A percentile compares a stretch with the other conserved stretches of the same genome.
phyloP scores from a whole-genome alignment of 306 rosid species.

The Pyrus communis region DNA sequence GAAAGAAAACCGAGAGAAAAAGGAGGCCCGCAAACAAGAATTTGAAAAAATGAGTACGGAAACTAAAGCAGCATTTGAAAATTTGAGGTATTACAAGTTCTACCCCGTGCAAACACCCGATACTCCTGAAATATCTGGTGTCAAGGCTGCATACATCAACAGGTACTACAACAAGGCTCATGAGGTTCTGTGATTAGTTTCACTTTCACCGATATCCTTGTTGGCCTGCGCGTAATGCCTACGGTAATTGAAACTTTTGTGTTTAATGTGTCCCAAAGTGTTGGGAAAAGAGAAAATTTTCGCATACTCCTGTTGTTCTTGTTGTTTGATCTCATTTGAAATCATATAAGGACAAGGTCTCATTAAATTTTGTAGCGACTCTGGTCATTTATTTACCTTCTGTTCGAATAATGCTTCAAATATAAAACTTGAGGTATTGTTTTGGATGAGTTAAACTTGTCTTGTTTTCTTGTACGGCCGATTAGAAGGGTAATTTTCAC shows the following conservation, averaged over 20 bases:
- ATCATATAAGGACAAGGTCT: background rate
- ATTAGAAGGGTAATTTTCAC: background rate
- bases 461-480: background rate
- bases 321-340: background rate
- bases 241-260: background rate
- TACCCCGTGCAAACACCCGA: background rate
- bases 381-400: background rate
- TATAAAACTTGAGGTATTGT: background rate
- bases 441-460: background rate
- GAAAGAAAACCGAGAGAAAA: background rate
- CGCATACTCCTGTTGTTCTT: background rate
- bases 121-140: background rate
- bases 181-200: background rate
- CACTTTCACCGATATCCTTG: background rate
- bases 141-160: background rate
- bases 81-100: constrained; percentile 1
- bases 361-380: background rate
- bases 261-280: background rate
- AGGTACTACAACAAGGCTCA: background rate
- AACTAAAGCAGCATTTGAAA: background rate
- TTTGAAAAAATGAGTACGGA: background rate
- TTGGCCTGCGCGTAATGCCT: background rate
- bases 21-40: background rate
- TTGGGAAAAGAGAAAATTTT: background rate
- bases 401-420: background rate